Percentiles rank a stretch among this genome's conserved stretches.
phyloP scores from a whole-genome alignment of 2,329 filamentous ascomycete species.

The Trichoderma sp. region DNA sequence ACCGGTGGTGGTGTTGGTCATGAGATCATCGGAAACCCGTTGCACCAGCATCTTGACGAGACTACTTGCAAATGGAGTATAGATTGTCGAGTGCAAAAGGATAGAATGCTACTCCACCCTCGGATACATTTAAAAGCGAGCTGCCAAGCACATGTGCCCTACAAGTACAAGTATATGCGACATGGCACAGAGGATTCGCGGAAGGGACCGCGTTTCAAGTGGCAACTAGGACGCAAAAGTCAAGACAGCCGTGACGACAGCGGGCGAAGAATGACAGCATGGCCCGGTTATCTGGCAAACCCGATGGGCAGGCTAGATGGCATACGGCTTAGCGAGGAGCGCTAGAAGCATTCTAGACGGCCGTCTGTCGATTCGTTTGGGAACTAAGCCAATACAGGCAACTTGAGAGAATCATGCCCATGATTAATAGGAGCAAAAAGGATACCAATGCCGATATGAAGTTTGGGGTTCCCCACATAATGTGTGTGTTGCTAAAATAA shows the following conservation, averaged over 20 bases:
- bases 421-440: not conserved
- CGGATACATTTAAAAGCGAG: not conserved
- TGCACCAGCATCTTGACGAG: not conserved
- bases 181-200: not conserved
- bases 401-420: conserved; percentile 6
- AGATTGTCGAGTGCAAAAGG: not conserved
- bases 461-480: conserved; percentile 11
- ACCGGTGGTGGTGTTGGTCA: conserved; percentile 10
- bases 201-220: conserved; percentile 10
- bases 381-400: conserved; percentile 6
- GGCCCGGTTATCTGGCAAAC: conserved; percentile 24
- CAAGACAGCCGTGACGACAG: conserved; percentile 1
- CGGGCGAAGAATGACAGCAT: conserved; percentile 19
- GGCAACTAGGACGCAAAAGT: conserved; percentile 1
- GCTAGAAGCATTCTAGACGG: conserved; percentile 27
- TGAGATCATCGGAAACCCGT: not conserved
- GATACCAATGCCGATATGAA: conserved; percentile 20
- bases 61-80: not conserved
- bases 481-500: not conserved
- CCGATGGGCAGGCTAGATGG: not conserved
- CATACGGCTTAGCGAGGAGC: not conserved
- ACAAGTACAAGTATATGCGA: not conserved
- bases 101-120: not conserved
- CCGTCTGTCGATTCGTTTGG: conserved; percentile 13
- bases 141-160: not conserved